These are phyloP conservation scores for Limonium bicolor DNA, from an alignment of 148 eudicot species.

Conservation along the genomic window DNA sequence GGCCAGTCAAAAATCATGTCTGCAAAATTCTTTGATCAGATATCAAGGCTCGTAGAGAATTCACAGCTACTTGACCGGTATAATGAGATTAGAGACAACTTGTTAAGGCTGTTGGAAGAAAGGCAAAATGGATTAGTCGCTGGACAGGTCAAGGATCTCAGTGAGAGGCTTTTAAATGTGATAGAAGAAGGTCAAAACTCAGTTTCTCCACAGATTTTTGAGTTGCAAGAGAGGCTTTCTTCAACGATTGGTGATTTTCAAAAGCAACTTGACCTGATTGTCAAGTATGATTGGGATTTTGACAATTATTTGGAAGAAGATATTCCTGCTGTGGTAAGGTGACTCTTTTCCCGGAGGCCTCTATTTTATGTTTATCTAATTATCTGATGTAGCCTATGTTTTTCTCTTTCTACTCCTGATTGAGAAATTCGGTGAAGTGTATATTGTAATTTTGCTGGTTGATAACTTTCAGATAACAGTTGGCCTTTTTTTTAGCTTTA, in stretches of 20 bases:
- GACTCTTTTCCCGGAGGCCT: constrained; percentile 33
- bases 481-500: not conserved
- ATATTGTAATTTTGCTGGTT: not conserved
- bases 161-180: constrained; percentile 69
- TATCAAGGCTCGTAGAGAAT: constrained; percentile 60
- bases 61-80: constrained; percentile 50
- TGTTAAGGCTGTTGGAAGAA: constrained; percentile 55
- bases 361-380: not conserved
- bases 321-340: constrained; percentile 98
- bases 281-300: constrained; percentile 95
- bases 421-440: too few relatives aligned
- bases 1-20: constrained; percentile 52
- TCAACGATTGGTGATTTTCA: constrained; percentile 80
- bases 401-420: not conserved
- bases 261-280: constrained; percentile 82
- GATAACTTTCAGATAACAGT: not conserved
- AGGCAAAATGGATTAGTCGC: constrained; percentile 43
- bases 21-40: constrained; percentile 67
- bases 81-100: constrained; percentile 47
- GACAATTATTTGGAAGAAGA: constrained; percentile 93
- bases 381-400: too few relatives aligned
- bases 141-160: constrained; percentile 67
- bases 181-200: constrained; percentile 87
- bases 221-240: constrained; percentile 64
- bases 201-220: constrained; percentile 71